These are phyloP conservation scores for Agastache rugosa DNA, from an alignment of 257 asterid genomes.

Conservation along the genomic window DNA sequence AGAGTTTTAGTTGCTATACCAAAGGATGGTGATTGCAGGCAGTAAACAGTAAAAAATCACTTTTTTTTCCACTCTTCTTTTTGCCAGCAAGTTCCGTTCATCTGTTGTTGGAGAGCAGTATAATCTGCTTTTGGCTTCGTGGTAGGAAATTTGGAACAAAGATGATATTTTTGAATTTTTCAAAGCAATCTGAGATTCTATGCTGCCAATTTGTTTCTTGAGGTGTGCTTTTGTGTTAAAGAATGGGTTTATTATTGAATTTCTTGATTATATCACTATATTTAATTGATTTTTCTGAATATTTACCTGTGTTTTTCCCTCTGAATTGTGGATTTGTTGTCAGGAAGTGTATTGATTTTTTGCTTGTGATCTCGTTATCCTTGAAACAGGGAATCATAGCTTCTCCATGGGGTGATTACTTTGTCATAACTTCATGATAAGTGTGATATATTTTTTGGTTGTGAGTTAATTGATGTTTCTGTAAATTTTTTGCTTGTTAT, in stretches of 20 bases:
- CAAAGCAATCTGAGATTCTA: constrained; percentile 31
- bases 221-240: constrained; percentile 18
- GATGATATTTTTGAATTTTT: constrained; percentile 25
- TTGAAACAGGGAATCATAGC: constrained; percentile 31
- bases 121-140: constrained; percentile 20
- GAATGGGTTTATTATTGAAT: constrained; percentile 9
- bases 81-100: constrained; percentile 31
- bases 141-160: constrained; percentile 30
- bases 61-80: constrained; percentile 34
- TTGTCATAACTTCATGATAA: constrained; percentile 31
- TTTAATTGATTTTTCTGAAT: constrained; percentile 10
- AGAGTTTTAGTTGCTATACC: constrained; percentile 21
- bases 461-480: constrained; percentile 23
- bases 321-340: constrained; percentile 25
- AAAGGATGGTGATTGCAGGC: constrained; percentile 25
- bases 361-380: constrained; percentile 5
- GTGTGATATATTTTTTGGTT: not conserved
- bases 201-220: constrained; percentile 30
- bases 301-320: constrained; percentile 20
- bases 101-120: constrained; percentile 29
- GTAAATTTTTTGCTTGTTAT: constrained; percentile 8
- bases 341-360: constrained; percentile 5
- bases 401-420: constrained; percentile 44
- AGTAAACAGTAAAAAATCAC: constrained; percentile 19
- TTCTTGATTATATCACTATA: not conserved